Evolutionary conservation across 768 basidiomycete genomes (phyloP), one percentile per base, ranked within the genome.

Genomic region (Tylopilus sp.): DNA sequence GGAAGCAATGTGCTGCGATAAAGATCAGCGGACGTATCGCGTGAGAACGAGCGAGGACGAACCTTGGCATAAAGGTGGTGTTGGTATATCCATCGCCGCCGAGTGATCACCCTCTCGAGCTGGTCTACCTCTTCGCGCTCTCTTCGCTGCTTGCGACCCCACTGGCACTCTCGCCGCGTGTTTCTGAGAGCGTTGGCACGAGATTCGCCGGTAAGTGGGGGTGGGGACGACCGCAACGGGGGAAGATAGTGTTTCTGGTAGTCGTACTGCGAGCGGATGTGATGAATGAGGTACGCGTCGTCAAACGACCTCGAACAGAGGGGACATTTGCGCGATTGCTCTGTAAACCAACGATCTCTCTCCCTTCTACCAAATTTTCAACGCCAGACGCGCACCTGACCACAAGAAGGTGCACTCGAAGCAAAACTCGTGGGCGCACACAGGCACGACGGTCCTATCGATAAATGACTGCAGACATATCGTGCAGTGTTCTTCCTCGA

Each of bases 391-490:
- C 79, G 59, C 54, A 89, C 89, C 86, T 48, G 88, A 81, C 94
- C 93, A 96, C 1, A 93, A 71, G 43, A 87, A 73, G 22, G 97
- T 77, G 67, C 94, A 98, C 51, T 91, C 89, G 59, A 96, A 96
- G 63, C 94, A 98, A 64, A 95, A 95, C 63, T 90, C 88, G 74
- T 98, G 94, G 2, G 90, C 88, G 69, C 94, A 97, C 9, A 76
- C 78, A 2, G 92, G 90, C 24, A 96, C 75, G 34, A 95, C 78
- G 0, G 93, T 88, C 41, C 88, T 76, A 72, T 97, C 92, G 14
- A 78, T 74, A 47, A 94, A 74, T 12, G 73, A 55, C 61, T 95
- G 90, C 22, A 98, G 74, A 62, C 94, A 98, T 30, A 98, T 96
- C 53, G 87, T 84, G 64, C 94, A 98, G 60, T 84, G 76, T 22